Percentiles rank a stretch among this genome's conserved stretches.
Evolutionary conservation across 345 rosid genomes (phyloP).

Genomic region (Ricinus communis): DNA sequence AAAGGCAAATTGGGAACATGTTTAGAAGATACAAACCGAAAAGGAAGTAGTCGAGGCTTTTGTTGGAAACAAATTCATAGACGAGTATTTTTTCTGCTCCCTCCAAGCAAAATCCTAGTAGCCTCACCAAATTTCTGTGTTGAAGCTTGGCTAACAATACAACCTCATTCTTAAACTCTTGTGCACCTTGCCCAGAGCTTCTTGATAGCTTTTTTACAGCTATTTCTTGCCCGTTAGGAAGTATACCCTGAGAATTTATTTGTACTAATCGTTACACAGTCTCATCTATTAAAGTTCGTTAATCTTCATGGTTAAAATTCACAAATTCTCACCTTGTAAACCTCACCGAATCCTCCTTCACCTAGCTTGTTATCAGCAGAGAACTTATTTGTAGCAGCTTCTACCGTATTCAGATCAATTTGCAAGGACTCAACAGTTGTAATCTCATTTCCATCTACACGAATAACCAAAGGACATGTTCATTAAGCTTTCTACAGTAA

Average conservation of each 20-base stretch:
- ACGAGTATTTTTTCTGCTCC: conserved; percentile 43
- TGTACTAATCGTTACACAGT: too few species aligned
- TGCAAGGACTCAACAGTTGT: conserved; percentile 46
- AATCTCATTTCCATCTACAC: conserved; percentile 36
- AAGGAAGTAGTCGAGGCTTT: conserved; percentile 44
- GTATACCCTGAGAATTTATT: conserved; percentile 36
- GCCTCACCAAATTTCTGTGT: conserved; percentile 49
- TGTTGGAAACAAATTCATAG: conserved; percentile 51
- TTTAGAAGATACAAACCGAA: conserved; percentile 31
- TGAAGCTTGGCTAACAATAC: conserved; percentile 44
- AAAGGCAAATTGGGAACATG: too few species aligned
- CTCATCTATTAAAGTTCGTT: too few species aligned
- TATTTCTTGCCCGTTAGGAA: conserved; percentile 33
- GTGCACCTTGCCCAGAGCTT: conserved; percentile 41
- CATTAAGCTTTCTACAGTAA: neutral
- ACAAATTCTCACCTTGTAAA: conserved; percentile 49
- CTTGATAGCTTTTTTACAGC: conserved; percentile 52
- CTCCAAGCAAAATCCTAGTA: conserved; percentile 42
- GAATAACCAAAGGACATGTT: neutral
- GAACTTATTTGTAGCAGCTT: conserved; percentile 50
- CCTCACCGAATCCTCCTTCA: conserved; percentile 70
- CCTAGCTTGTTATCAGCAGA: conserved; percentile 56
- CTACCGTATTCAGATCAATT: conserved; percentile 36
- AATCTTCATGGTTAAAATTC: neutral
- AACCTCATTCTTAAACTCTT: conserved; percentile 52